Evolutionary conservation across 2,329 filamentous ascomycete genomes (phyloP).

Genomic region (Claviceps pusilla): DNA sequence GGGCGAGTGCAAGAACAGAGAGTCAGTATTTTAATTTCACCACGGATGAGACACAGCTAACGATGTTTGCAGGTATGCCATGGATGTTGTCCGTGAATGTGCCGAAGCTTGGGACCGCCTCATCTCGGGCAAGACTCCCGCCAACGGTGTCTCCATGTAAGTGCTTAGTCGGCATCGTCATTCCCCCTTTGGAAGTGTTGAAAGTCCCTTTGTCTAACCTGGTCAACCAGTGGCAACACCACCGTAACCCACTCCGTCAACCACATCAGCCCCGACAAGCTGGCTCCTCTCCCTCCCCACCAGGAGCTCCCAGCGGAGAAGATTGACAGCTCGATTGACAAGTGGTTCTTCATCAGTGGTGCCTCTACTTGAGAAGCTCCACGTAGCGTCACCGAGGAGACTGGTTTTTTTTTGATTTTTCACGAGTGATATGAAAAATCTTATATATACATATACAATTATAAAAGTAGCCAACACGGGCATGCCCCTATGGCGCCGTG

Average conservation of each 20-base stretch:
- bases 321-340: constrained; percentile 94
- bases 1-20: constrained; percentile 99
- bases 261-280: constrained; percentile 52
- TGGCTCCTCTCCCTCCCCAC: constrained; percentile 62
- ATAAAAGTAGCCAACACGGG: constrained; percentile 4
- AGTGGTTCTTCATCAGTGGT: constrained; percentile 99
- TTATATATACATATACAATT: neutral
- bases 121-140: constrained; percentile 72
- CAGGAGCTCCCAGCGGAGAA: constrained; percentile 73
- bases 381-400: neutral
- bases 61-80: constrained; percentile 54
- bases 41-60: neutral
- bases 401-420: neutral
- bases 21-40: constrained; percentile 29
- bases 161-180: constrained; percentile 23
- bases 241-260: constrained; percentile 58
- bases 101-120: constrained; percentile 94
- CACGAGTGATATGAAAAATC: constrained; percentile 2
- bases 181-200: neutral
- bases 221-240: constrained; percentile 56
- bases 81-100: constrained; percentile 91
- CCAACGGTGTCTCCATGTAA: constrained; percentile 69
- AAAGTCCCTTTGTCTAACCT: constrained; percentile 9
- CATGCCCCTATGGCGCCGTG: neutral
- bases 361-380: constrained; percentile 57